Evolutionary conservation across 176 grass and related monocot genomes (phyloP).

Genomic region (Triticum turgidum): DNA sequence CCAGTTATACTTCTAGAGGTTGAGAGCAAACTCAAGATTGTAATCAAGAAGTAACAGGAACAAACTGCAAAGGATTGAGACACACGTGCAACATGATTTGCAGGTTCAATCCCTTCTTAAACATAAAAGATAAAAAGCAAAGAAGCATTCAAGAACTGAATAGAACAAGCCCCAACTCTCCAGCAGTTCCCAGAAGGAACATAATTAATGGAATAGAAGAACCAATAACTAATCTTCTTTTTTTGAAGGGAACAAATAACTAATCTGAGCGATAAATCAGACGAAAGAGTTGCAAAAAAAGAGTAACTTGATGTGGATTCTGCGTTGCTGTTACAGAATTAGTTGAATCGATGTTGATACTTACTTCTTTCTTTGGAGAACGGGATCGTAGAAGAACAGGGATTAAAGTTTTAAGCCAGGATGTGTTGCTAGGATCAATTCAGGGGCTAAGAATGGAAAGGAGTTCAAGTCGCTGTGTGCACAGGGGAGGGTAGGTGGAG

Average conservation of each 20-base stretch:
- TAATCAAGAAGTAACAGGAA: constrained; percentile 15
- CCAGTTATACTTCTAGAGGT: not conserved
- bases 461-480: not conserved
- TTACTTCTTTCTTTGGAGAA: constrained; percentile 37
- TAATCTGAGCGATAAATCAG: constrained; percentile 1
- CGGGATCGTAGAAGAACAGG: not conserved
- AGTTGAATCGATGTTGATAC: not conserved
- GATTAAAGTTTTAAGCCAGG: constrained; percentile 4
- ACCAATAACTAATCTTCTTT: not conserved
- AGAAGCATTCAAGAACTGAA: not conserved
- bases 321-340: not conserved
- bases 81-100: constrained; percentile 10
- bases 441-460: not conserved
- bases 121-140: not conserved
- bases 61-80: not conserved
- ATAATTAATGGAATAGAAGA: not conserved
- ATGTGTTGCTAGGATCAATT: not conserved
- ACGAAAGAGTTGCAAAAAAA: constrained; percentile 10
- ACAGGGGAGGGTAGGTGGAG: constrained; percentile 19
- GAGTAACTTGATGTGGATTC: not conserved
- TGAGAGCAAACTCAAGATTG: constrained; percentile 6
- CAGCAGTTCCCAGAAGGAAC: not conserved
- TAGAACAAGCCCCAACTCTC: constrained; percentile 9
- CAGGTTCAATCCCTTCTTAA: not conserved
- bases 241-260: not conserved